A percentile compares a stretch with the other conserved stretches of the same genome.
phyloP scores from a whole-genome alignment of 2,329 filamentous ascomycete species.

The Fusarium proliferatum region DNA sequence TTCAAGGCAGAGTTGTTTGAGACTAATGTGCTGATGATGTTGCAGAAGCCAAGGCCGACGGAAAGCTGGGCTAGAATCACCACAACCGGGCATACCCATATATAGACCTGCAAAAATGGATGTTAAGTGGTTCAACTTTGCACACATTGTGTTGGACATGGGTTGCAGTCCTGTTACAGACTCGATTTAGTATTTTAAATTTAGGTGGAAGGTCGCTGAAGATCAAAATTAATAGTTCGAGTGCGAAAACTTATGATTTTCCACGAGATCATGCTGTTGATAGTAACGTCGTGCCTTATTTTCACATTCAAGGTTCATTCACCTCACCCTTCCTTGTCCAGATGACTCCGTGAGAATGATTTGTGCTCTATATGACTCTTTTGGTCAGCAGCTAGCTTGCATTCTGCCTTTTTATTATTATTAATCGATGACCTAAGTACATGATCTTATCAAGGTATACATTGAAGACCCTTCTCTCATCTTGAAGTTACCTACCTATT shows the following conservation, averaged over 20 bases:
- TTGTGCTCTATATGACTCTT: not conserved
- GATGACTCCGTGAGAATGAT: not conserved
- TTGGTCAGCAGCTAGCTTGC: not conserved
- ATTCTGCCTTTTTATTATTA: too few relatives aligned
- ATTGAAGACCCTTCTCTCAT: not conserved
- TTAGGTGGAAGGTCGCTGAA: constrained; percentile 4
- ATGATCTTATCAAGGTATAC: not conserved
- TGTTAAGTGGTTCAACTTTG: constrained; percentile 6
- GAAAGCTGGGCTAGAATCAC: constrained; percentile 67
- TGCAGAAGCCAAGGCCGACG: constrained; percentile 77
- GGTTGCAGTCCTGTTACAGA: constrained; percentile 9
- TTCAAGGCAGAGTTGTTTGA: not conserved
- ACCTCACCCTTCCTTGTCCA: not conserved
- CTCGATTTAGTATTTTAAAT: not conserved
- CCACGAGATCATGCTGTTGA: constrained; percentile 24
- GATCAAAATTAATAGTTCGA: constrained; percentile 24
- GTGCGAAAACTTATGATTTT: constrained; percentile 14
- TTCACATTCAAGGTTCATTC: not conserved
- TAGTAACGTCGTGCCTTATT: constrained; percentile 25
- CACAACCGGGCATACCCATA: constrained; percentile 19
- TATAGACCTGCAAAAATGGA: constrained; percentile 12
- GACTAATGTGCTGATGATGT: constrained; percentile 31
- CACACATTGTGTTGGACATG: constrained; percentile 4
- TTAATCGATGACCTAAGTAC: not conserved
- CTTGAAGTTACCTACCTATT: not conserved